Base-by-base conservation (phyloP, 106 monocot genomes). In the Apostasia shenzhenica region DNA sequence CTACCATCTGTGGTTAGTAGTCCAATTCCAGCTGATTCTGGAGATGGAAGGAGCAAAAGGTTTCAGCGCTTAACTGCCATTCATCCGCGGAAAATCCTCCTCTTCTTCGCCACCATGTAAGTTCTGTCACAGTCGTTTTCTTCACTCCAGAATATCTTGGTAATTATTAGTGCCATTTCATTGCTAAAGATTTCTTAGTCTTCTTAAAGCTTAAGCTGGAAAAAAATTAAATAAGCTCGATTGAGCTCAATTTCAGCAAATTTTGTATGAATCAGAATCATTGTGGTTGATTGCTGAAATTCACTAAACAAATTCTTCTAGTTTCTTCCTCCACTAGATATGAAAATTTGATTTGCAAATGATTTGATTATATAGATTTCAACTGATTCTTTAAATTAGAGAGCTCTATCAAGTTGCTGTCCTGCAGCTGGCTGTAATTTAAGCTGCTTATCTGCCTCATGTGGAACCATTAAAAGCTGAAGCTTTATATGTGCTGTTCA, bases 61-160 rank as follows among this genome's bases (percentile, higher is more conserved):
- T 86, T 86, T 48, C 85, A 69, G 59, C 81, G 80, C 12, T 57
- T 86, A 38, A 67, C 76, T 48, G 71, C 76, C 40, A 72, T 92
- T 62, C 73, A 89, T 58, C 92, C 97, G 41, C 81, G 84, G 48
- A 90, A 87, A 73, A 90, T 97, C n/a, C 84, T 92, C 59, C 92
- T 97, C 8, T 63, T 92, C 43, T 97, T 97, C 56, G 92, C 94
- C 41, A 83, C 91, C 14, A 72, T 91, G 94, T 95, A 86, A 88
- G 94, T 72, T 37, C 59, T n/a, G 26, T 26, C 26, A 26, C 26
- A 26, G 26, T 26, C 26, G 26, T 26, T 26, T 26, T 26, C 26
- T 49, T 9, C 50, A 38, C 62, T 59, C 40, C 7, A 8, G 8
- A 59, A 59, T 41, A 59, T 40, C 6, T 59, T 41, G 59, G 10